Evolutionary conservation across 306 rosid species (phyloP).

Genomic region (Sesbania bispinosa): DNA sequence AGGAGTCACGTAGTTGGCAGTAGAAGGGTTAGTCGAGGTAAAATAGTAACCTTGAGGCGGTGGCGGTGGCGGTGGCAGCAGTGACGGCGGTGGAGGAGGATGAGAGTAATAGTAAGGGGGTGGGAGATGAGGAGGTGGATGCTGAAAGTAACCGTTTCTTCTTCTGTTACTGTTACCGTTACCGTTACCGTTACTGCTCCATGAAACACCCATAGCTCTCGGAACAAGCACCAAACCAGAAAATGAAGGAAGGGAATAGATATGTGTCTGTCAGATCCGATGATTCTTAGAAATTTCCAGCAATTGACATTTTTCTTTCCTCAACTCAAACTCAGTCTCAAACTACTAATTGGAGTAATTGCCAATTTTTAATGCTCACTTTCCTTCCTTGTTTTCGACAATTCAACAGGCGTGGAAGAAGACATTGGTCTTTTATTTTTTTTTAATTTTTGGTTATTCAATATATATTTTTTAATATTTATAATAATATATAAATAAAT

Average conservation of each 20-base stretch:
- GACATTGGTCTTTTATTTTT: too few relatives aligned
- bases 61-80: constrained; percentile 25
- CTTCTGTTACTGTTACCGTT: constrained; percentile 52
- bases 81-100: constrained; percentile 32
- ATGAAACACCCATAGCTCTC: constrained; percentile 93
- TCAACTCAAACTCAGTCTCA: too few relatives aligned
- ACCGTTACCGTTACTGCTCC: constrained; percentile 56
- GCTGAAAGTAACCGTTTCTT: constrained; percentile 42
- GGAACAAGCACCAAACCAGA: too few relatives aligned
- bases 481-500: too few relatives aligned
- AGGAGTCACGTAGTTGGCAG: constrained; percentile 19
- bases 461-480: too few relatives aligned
- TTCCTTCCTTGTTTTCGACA: too few relatives aligned
- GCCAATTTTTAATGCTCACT: too few relatives aligned
- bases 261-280: constrained; percentile 7
- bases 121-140: constrained; percentile 35
- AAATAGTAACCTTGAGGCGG: constrained; percentile 37
- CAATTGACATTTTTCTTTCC: not conserved
- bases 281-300: not conserved
- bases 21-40: constrained; percentile 27
- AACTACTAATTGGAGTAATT: too few relatives aligned
- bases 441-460: too few relatives aligned
- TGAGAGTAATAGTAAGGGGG: constrained; percentile 40
- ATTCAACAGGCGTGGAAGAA: too few relatives aligned
- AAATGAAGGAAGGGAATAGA: too few relatives aligned